phyloP scores from a whole-genome alignment of 2,329 filamentous ascomycete genomes.

The Trichoderma simmonsii region DNA sequence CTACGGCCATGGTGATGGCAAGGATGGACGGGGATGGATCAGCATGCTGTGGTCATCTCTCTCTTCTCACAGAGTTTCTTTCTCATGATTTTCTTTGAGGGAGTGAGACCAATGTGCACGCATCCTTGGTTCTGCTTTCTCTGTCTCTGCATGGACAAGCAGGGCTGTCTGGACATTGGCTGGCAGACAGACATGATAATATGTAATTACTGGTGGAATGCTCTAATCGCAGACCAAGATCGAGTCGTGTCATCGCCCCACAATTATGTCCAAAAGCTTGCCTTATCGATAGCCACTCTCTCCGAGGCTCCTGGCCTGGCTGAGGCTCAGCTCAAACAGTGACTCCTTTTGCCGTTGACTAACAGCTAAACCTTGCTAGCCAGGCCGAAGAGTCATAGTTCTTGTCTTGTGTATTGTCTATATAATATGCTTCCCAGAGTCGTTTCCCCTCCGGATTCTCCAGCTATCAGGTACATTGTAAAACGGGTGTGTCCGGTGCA shows the following conservation, averaged over 20 bases:
- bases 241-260: constrained; percentile 15
- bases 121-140: background rate
- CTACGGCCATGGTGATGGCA: background rate
- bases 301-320: background rate
- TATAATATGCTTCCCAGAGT: background rate
- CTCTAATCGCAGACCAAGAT: background rate
- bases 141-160: background rate
- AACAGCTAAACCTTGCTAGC: background rate
- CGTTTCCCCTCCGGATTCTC: background rate
- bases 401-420: background rate
- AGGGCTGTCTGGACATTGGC: background rate
- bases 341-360: constrained; percentile 11
- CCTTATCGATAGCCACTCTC: constrained; percentile 20
- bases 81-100: background rate
- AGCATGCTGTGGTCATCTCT: background rate
- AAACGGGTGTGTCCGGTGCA: background rate
- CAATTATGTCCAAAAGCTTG: background rate
- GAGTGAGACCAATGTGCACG: no score
- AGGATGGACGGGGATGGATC: background rate
- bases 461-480: background rate
- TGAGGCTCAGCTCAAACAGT: constrained; percentile 3
- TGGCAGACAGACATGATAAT: background rate
- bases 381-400: constrained; percentile 13
- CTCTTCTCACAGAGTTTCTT: no score
- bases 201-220: constrained; percentile 11